Conservation (phyloP, 208 protist species). For the Trypanosoma avium region DNA sequence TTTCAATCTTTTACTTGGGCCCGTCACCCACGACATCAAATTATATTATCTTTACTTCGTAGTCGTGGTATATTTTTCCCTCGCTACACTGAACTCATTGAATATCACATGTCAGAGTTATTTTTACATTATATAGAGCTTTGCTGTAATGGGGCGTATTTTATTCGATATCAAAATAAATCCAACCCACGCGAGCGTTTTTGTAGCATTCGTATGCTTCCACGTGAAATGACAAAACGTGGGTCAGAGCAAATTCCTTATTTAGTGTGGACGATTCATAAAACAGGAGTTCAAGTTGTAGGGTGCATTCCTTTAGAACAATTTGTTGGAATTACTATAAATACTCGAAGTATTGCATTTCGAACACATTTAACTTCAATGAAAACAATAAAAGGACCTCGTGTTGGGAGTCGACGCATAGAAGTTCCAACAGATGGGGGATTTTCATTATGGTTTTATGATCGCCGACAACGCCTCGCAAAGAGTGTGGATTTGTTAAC, state of each 20-base stretch:
- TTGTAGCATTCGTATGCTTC: slow-evolving; percentile 68
- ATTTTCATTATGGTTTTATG: slow-evolving; percentile 78
- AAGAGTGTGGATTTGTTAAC: slow-evolving; percentile 67
- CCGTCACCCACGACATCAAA: slow-evolving; percentile 54
- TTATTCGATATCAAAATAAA: slow-evolving; percentile 57
- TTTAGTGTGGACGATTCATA: slow-evolving; percentile 58
- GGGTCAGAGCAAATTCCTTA: slow-evolving; percentile 42
- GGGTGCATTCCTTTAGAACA: slow-evolving; percentile 55
- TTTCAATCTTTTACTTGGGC: slow-evolving; percentile 40
- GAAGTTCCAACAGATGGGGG: slow-evolving; percentile 52
- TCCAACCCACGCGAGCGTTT: slow-evolving; percentile 75
- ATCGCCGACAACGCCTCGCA: slow-evolving; percentile 26
- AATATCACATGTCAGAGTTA: slow-evolving; percentile 85
- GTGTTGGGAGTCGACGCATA: slow-evolving; percentile 57
- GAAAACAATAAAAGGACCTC: slow-evolving; percentile 56
- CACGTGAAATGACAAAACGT: slow-evolving; percentile 25
- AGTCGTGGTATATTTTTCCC: slow-evolving; percentile 58
- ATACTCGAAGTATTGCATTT: slow-evolving; percentile 43
- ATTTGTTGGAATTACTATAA: slow-evolving; percentile 69
- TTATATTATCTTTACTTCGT: slow-evolving; percentile 63
- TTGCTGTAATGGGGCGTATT: slow-evolving; percentile 67
- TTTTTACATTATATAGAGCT: slow-evolving; percentile 75
- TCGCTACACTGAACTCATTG: slow-evolving; percentile 53
- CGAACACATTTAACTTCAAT: slow-evolving; percentile 44
- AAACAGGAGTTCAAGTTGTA: slow-evolving; percentile 45